These are phyloP conservation scores for Penicillium odoratum DNA, from an alignment of 495 filamentous ascomycete species.

Conservation along the genomic window DNA sequence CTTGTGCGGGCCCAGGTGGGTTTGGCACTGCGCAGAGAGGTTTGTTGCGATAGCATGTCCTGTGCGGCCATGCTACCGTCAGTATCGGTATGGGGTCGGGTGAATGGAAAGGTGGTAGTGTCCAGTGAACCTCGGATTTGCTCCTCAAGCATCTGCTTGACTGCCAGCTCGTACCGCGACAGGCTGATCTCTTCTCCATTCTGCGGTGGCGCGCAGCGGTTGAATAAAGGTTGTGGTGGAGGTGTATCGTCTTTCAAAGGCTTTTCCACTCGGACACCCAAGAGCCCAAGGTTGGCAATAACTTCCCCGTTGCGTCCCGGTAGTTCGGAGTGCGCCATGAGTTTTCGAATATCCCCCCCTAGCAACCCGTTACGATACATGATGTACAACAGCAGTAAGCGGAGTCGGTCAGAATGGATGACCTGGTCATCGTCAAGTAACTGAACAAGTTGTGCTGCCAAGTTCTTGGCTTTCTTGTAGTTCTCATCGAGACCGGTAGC, in stretches of 20 bases:
- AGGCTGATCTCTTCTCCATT: conserved; percentile 54
- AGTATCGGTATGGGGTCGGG: conserved; percentile 69
- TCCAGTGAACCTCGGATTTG: conserved; percentile 58
- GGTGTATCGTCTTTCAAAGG: conserved; percentile 74
- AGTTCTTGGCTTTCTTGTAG: conserved; percentile 82
- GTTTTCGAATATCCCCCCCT: conserved; percentile 76
- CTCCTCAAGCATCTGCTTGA: conserved; percentile 71
- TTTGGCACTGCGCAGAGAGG: conserved; percentile 82
- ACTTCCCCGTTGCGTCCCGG: conserved; percentile 69
- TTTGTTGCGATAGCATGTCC: conserved; percentile 58
- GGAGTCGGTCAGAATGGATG: conserved; percentile 68
- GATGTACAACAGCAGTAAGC: conserved; percentile 81
- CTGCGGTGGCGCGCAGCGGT: conserved; percentile 52
- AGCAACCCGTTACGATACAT: conserved; percentile 89
- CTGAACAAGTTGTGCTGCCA: conserved; percentile 82
- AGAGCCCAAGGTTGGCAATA: conserved; percentile 75
- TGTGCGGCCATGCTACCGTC: conserved; percentile 56
- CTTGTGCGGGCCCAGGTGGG: conserved; percentile 92
- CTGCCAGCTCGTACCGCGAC: conserved; percentile 50
- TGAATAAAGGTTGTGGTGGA: conserved; percentile 65
- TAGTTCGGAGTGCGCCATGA: conserved; percentile 81
- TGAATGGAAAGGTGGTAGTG: conserved; percentile 70
- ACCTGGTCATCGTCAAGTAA: conserved; percentile 79
- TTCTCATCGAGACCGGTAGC: conserved; percentile 94
- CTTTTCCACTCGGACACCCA: conserved; percentile 75